Percentiles rank a stretch among this genome's conserved stretches.
These are phyloP conservation scores for Rhizopogon vinicolor DNA, from an alignment of 768 basidiomycete genomes.

Conservation along the genomic window DNA sequence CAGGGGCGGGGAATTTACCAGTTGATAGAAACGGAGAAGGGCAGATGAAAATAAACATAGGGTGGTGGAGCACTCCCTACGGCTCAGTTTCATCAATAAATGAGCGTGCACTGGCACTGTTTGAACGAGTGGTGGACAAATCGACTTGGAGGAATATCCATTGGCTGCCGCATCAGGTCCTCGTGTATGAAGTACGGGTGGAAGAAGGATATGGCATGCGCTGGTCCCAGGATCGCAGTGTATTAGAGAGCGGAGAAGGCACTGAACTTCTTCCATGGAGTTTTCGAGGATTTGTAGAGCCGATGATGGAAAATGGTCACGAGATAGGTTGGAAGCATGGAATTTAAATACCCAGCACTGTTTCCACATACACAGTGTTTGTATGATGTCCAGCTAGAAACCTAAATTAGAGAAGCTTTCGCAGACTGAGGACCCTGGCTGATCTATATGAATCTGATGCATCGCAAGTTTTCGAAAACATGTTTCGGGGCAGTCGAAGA, in stretches of 20 bases:
- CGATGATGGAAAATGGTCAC: slow-evolving; percentile 66
- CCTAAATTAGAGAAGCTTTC: background rate
- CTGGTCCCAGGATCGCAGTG: slow-evolving; percentile 49
- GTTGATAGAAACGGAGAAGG: slow-evolving; percentile 12
- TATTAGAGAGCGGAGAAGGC: slow-evolving; percentile 6
- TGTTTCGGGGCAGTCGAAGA: no score
- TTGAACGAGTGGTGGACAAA: slow-evolving; percentile 46
- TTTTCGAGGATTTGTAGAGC: slow-evolving; percentile 64
- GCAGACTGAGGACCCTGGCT: background rate
- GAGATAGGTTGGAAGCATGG: slow-evolving; percentile 56
- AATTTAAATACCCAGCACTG: background rate
- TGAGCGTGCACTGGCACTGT: slow-evolving; percentile 43
- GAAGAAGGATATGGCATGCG: slow-evolving; percentile 63
- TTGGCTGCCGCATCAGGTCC: slow-evolving; percentile 56
- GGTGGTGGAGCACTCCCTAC: slow-evolving; percentile 58
- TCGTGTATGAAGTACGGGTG: slow-evolving; percentile 60
- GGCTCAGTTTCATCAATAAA: slow-evolving; percentile 53
- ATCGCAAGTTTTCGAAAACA: no score
- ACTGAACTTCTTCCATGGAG: slow-evolving; percentile 34
- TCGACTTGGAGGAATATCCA: slow-evolving; percentile 64
- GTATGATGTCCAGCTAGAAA: background rate
- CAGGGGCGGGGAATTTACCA: background rate
- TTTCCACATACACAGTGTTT: background rate
- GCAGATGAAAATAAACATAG: slow-evolving; percentile 18
- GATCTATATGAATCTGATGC: no score